These are phyloP conservation scores for Vachellia pachyceras DNA, from an alignment of 306 rosid species.

Conservation along the genomic window DNA sequence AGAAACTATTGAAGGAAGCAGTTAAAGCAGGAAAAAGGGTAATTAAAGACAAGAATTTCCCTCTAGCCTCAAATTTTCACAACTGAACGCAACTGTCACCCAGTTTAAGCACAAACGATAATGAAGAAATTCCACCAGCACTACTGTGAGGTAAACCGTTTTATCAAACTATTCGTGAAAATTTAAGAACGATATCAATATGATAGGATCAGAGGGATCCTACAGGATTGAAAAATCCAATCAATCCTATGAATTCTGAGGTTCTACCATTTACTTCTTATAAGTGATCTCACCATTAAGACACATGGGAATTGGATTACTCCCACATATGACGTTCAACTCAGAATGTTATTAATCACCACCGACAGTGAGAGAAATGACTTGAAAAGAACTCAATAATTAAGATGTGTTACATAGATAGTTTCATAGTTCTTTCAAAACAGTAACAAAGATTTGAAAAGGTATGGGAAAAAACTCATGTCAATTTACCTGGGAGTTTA, in stretches of 20 bases:
- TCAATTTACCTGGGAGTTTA: constrained; percentile 78
- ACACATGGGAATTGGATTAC: neutral
- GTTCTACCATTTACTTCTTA: neutral
- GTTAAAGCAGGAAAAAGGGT: neutral
- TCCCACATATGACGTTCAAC: neutral
- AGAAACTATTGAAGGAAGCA: neutral
- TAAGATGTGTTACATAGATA: constrained; percentile 1
- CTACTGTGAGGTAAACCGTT: no score
- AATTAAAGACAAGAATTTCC: neutral
- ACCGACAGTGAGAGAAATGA: neutral
- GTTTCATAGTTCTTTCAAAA: neutral
- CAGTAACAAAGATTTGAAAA: neutral
- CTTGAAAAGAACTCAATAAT: neutral
- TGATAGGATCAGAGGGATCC: neutral
- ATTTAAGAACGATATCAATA: neutral
- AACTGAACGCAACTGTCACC: neutral
- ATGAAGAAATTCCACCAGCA: neutral
- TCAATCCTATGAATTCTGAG: neutral
- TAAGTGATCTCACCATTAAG: neutral
- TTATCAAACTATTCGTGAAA: neutral
- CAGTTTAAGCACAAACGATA: constrained; percentile 13
- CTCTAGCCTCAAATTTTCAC: neutral
- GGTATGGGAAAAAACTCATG: neutral
- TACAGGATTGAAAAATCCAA: neutral
- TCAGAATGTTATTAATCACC: neutral